Base-by-base conservation (phyloP, 257 asterid genomes). In the Euphrasia confusa region DNA sequence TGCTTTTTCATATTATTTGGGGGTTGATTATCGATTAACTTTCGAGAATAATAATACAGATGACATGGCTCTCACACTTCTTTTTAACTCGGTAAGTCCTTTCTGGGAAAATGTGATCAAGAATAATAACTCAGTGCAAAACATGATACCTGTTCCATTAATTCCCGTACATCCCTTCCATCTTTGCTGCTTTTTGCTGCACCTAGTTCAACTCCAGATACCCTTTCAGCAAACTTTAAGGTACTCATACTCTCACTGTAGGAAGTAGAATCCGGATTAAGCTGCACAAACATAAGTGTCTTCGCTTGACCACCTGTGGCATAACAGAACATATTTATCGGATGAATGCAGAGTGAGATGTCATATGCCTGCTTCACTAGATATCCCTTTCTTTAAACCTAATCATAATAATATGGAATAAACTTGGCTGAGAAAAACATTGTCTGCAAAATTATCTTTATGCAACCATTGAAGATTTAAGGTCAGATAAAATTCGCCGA, bases 281-380 rank as follows among this genome's bases (percentile, higher is more conserved):
- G 89, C 82, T 93, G 99, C 74, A 93, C 97, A 61, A 93, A 89
- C 96, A 93, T 93, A 15, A 93, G 95, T 4, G 97, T 93, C 84
- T 93, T 93, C 4, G 99, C 96, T 10, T 85, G 84, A 1, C 99
- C 99, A 54, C 97, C 98, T 91, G 77, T 48, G 58, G 35, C 66
- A 65, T 45, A 64, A 65, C 40, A 42, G 26, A 45, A 18, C 24
- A 70, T 10, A 35, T 18, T 45, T 42, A 15, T 49, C 7, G 26
- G 54, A 14, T 49, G 26, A 49, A 7, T 49, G 24, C 26, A 49
- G 18, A 49, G 18, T 11, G 15, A 44, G 50, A 44, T 44, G 50
- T 44, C 15, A 2, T 14, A 49, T 49, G 11, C 26, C 24, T 14
- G 24, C 8, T 26, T 49, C 54, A 13, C 54, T 49, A 49, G n/a